Conservation (phyloP, 2,329 filamentous ascomycete genomes). For the Penicillium verrucosum region DNA sequence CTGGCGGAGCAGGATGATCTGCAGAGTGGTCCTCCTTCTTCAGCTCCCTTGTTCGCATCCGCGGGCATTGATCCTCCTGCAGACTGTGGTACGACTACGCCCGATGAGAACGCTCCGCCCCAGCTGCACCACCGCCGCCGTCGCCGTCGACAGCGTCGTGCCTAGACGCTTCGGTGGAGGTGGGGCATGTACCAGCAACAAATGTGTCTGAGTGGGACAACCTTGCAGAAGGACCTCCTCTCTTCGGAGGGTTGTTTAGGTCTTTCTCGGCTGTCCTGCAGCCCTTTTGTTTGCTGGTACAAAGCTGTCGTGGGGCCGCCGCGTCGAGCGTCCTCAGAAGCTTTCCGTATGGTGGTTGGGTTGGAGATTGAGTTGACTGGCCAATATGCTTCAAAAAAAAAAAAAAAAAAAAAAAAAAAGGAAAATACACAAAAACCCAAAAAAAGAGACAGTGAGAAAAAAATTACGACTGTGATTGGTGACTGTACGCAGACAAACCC, state of each 20-base stretch:
- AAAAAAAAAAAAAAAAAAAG: background rate
- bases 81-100: background rate
- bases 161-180: background rate
- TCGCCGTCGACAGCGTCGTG: background rate
- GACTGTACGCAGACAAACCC: too few species aligned
- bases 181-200: background rate
- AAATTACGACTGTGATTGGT: background rate
- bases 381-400: background rate
- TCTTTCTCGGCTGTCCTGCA: background rate
- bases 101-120: background rate
- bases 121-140: background rate
- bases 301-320: background rate
- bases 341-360: background rate
- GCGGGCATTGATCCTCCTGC: background rate
- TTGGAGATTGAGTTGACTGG: slow-evolving; percentile 5
- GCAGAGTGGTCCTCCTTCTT: slow-evolving; percentile 2
- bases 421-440: background rate
- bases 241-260: slow-evolving; percentile 3
- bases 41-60: background rate
- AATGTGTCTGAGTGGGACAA: background rate
- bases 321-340: background rate
- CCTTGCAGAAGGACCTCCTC: background rate
- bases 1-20: background rate
- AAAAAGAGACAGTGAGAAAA: background rate
- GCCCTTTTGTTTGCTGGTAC: background rate